Evolutionary conservation across 139 green algal species (phyloP), one percentile per base, ranked within the genome.

Genomic region (Haematococcus lacustris): DNA sequence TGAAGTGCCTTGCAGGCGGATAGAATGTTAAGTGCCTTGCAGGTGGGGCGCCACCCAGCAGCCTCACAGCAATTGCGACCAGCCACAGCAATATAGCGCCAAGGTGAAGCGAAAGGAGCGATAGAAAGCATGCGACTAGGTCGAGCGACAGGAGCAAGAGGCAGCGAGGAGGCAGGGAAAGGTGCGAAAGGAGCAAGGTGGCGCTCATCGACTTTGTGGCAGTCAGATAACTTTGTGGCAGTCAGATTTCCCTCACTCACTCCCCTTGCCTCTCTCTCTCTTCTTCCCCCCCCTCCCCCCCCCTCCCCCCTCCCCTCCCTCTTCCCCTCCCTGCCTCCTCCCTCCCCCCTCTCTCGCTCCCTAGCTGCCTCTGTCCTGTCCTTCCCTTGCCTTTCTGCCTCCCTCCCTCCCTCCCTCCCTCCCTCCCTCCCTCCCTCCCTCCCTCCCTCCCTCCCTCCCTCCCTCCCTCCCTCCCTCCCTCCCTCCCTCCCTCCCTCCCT

Each of bases 181-280:
- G n/a, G n/a, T n/a, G n/a, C n/a, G n/a, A n/a, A n/a, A n/a, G n/a
- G n/a, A n/a, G n/a, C n/a, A n/a, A n/a, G n/a, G n/a, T n/a, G n/a
- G n/a, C n/a, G n/a, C n/a, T n/a, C n/a, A n/a, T n/a, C n/a, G n/a
- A n/a, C n/a, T n/a, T n/a, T n/a, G n/a, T n/a, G n/a, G n/a, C n/a
- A n/a, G n/a, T n/a, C n/a, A n/a, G n/a, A n/a, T n/a, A n/a, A n/a
- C n/a, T n/a, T n/a, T n/a, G n/a, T n/a, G n/a, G n/a, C n/a, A n/a
- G n/a, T n/a, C n/a, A n/a, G n/a, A n/a, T 74, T 76, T 66, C 75
- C 75, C 74, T 57, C 13, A n/a, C 21, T 57, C 47, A n/a, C 47
- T 57, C 47, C 21, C 47, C 21, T 21, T 57, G 47, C 21, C 47
- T 57, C 47, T 57, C 47, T 57, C 47, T 57, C 47, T 57, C 47